Evolutionary conservation across 1,139 yeast genomes (phyloP), one percentile per base, ranked within the genome.

Genomic region (Suhomyces ambrosiae): DNA sequence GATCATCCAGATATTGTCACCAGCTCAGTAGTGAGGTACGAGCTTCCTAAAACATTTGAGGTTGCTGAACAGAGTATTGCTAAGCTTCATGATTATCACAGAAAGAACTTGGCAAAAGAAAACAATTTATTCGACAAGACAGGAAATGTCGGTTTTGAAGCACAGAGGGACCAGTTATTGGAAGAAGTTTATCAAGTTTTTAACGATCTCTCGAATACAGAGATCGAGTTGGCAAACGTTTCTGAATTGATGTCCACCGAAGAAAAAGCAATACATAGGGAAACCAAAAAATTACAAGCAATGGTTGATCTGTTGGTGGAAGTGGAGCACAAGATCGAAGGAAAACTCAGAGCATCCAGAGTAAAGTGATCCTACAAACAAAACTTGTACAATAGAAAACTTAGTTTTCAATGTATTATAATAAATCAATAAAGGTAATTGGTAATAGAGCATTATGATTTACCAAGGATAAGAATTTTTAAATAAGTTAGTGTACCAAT

Each of bases 241-340:
- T 39, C 10, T 42, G 47, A 23, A 38, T 40, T 58, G 26, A 34
- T 40, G 3, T 36, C 32, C 6, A 44, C 57, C 40, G 82, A 76
- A 46, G 45, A 50, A 2, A 37, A 48, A 0, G 67, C 63, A 0
- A 51, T 68, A 17, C 52, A 53, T 6, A 25, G 47, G 5, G 53
- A 78, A 21, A 45, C 61, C 1, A 51, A 54, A 3, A 29, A 51
- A 1, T 48, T 74, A 19, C 72, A 71, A 43, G 65, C 60, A 12
- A 58, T 65, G 37, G 74, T 71, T 17, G 71, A 73, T 38, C 46
- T 38, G 4, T 48, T 76, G 22, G 58, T 61, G 2, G 60, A 58
- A 23, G 69, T 69, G 0, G 79, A 74, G 37, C 56, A 62, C 61
- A 1, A 70, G 61, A 49, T 65, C 55, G 32, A 49, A 54, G 32